Conservation (phyloP, 2,329 filamentous ascomycete species). For the Trichoderma aggressivum region DNA sequence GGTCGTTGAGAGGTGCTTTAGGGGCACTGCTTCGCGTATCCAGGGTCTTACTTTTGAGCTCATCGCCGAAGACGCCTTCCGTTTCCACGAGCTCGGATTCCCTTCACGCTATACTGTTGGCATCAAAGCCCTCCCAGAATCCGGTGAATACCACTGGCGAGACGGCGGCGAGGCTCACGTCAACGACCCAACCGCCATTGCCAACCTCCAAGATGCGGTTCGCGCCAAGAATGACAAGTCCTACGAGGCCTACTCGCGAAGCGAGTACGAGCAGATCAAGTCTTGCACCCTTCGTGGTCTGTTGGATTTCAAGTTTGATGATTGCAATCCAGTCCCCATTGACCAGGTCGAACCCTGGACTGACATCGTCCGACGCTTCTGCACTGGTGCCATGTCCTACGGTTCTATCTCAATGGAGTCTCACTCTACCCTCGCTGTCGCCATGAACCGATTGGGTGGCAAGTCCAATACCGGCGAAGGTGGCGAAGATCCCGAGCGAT, state of each 20-base stretch:
- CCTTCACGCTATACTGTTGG: constrained; percentile 74
- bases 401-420: constrained; percentile 98
- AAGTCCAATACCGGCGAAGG: constrained; percentile 98
- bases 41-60: constrained; percentile 90
- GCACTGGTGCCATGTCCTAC: constrained; percentile 97
- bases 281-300: constrained; percentile 90
- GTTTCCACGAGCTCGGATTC: constrained; percentile 91
- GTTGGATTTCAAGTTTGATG: constrained; percentile 94
- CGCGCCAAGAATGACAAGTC: constrained; percentile 98
- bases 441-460: constrained; percentile 93
- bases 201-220: constrained; percentile 95
- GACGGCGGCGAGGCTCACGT: constrained; percentile 93
- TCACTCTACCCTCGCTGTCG: constrained; percentile 90
- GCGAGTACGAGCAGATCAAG: constrained; percentile 95
- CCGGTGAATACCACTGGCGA: constrained; percentile 97
- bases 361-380: constrained; percentile 93
- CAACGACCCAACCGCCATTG: constrained; percentile 91
- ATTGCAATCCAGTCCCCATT: constrained; percentile 78
- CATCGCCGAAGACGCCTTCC: constrained; percentile 91
- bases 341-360: constrained; percentile 98
- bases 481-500: constrained; percentile 92
- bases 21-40: constrained; percentile 89
- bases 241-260: constrained; percentile 91
- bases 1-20: constrained; percentile 92
- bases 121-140: constrained; percentile 79